phyloP scores from a whole-genome alignment of 2,329 filamentous ascomycete genomes.

The Epichloe amarillans region DNA sequence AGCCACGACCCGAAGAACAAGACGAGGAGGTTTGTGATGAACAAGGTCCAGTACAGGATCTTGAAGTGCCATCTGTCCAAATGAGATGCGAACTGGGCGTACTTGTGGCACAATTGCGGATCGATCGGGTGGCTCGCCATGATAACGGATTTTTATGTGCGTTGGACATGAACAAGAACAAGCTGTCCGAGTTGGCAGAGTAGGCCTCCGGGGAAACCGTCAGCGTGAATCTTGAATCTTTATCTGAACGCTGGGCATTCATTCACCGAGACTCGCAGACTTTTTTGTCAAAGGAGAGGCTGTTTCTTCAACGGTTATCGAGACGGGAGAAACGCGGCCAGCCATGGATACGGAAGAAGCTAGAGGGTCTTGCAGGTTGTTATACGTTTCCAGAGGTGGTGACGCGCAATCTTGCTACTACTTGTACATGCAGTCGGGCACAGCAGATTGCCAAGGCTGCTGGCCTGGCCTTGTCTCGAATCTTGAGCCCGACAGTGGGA shows the following conservation, averaged over 20 bases:
- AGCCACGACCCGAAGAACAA: constrained; percentile 30
- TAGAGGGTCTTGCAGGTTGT: neutral
- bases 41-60: constrained; percentile 33
- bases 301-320: neutral
- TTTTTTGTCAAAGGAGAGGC: neutral
- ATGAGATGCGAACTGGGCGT: constrained; percentile 31
- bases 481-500: neutral
- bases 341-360: neutral
- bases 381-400: neutral
- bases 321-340: neutral
- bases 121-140: constrained; percentile 8
- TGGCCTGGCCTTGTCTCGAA: neutral
- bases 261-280: neutral
- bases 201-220: too few species aligned
- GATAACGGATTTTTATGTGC: neutral
- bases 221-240: too few species aligned
- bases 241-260: neutral
- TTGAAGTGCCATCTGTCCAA: constrained; percentile 30
- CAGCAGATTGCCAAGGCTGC: constrained; percentile 3
- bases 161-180: too few species aligned
- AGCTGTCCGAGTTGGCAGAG: too few species aligned
- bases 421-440: neutral
- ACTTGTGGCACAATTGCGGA: constrained; percentile 22
- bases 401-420: neutral
- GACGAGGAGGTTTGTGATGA: constrained; percentile 28